Conservation (phyloP, 148 eudicot species). For the Rhododendron mucronatum region DNA sequence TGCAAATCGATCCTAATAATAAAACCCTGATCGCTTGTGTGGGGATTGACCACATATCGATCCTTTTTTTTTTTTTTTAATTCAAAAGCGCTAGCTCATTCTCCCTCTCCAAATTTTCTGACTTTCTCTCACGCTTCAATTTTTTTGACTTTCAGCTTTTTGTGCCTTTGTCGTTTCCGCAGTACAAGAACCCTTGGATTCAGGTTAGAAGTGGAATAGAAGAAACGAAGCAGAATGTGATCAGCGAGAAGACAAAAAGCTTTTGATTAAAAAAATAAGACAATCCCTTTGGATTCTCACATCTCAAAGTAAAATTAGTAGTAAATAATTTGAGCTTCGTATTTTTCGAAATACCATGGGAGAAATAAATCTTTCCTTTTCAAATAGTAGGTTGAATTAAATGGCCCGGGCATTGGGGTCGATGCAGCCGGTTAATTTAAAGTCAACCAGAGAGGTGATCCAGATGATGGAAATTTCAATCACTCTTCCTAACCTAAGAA, state of each 20-base stretch:
- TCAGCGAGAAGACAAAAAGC: background rate
- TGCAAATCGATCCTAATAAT: background rate
- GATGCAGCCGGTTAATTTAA: slow-evolving; percentile 10
- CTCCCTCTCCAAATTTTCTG: background rate
- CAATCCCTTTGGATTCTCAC: slow-evolving; percentile 2
- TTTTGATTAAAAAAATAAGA: background rate
- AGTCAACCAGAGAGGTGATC: slow-evolving; percentile 24
- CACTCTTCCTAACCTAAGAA: background rate
- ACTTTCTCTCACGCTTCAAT: background rate
- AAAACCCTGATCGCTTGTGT: background rate
- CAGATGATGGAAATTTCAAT: background rate
- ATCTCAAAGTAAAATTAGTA: background rate
- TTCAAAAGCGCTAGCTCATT: background rate
- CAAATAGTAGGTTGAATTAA: slow-evolving; percentile 16
- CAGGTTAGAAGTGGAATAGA: slow-evolving; percentile 24
- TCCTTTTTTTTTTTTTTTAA: background rate
- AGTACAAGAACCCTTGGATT: slow-evolving; percentile 8
- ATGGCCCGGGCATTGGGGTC: slow-evolving; percentile 26
- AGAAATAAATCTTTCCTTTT: background rate
- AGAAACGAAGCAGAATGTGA: slow-evolving; percentile 25
- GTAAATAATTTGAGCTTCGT: background rate
- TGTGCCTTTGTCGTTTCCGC: background rate
- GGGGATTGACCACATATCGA: background rate
- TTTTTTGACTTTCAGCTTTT: slow-evolving; percentile 7
- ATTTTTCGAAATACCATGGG: background rate